A percentile compares a stretch with the other conserved stretches of the same genome.
Evolutionary conservation across 768 basidiomycete genomes (phyloP).

Genomic region (Pleurotus eryngii): DNA sequence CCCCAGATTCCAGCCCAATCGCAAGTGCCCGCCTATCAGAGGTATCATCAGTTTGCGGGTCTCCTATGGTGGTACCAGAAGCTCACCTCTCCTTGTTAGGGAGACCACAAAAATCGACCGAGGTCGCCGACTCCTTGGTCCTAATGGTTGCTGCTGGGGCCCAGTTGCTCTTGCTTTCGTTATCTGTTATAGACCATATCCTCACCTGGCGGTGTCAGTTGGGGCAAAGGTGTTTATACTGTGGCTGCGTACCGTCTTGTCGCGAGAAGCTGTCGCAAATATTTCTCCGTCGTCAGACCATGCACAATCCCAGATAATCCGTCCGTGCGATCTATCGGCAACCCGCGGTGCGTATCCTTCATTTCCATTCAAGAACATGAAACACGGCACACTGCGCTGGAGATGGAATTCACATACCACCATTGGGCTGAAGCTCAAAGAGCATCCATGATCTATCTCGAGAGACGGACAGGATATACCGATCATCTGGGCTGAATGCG

Average conservation of each 20-base stretch:
- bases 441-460: constrained; percentile 91
- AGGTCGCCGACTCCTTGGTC: constrained; percentile 75
- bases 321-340: constrained; percentile 79
- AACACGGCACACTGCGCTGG: background rate
- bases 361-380: background rate
- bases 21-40: constrained; percentile 56
- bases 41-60: constrained; percentile 2
- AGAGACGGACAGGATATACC: constrained; percentile 76
- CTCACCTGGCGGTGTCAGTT: constrained; percentile 56
- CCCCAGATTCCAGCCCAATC: constrained; percentile 82
- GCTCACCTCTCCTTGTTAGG: constrained; percentile 39
- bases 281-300: constrained; percentile 76
- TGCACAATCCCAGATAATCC: constrained; percentile 95
- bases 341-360: constrained; percentile 61
- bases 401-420: constrained; percentile 29
- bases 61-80: background rate
- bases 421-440: constrained; percentile 48
- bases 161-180: constrained; percentile 48
- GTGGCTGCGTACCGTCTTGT: constrained; percentile 71
- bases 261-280: constrained; percentile 93
- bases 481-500: constrained; percentile 85
- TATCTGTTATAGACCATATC: constrained; percentile 57
- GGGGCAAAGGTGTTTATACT: background rate
- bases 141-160: constrained; percentile 56
- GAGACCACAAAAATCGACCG: constrained; percentile 57